Evolutionary conservation across 2,329 filamentous ascomycete species (phyloP), one percentile per base, ranked within the genome.

Genomic region (Trichoderma koningiopsis): DNA sequence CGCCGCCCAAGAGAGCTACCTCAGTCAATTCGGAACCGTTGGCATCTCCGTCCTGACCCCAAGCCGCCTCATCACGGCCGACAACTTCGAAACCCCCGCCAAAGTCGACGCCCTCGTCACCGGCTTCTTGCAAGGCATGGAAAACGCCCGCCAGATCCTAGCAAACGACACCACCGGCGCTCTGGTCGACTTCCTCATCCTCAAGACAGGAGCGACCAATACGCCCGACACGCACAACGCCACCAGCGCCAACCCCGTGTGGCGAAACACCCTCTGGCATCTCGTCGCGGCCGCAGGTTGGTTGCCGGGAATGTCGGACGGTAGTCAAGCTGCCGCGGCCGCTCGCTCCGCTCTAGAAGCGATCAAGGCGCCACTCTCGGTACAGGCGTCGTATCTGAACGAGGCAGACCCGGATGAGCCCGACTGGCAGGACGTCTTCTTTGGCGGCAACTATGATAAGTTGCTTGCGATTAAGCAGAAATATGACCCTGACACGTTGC

Each of bases 371-470:
- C 27, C 56, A 11, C 31, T 68, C 11, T 24, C 19, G 19, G 31
- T 68, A 3, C 65, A 68, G 19, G 65, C 65, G 2, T 77, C 82
- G 5, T 86, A 86, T 71, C 74, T 84, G 72, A 86, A 85, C 70
- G 86, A 88, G 77, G 82, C 79, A 5, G 83, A 87, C 73, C 81
- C 83, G 52, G 77, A 80, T 68, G 79, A 86, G 73, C 80, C 80
- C 1, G 72, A 82, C 65, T 86, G 79, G 73, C 77, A 84, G 72
- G 72, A 80, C 49, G 77, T 75, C 2, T 86, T 86, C 76, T 86
- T 81, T 72, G 85, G 85, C 1, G 70, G 53, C 4, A 84, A 84
- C 57, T 86, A 85, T 70, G 73, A 72, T 5, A 75, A 71, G 53
- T 72, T 86, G 53, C 70, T 79, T n/a, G 40, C 59, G 2, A 78